These are phyloP conservation scores for Acephala macrosclerotiorum DNA, from an alignment of 2,329 filamentous ascomycete species.

Conservation along the genomic window DNA sequence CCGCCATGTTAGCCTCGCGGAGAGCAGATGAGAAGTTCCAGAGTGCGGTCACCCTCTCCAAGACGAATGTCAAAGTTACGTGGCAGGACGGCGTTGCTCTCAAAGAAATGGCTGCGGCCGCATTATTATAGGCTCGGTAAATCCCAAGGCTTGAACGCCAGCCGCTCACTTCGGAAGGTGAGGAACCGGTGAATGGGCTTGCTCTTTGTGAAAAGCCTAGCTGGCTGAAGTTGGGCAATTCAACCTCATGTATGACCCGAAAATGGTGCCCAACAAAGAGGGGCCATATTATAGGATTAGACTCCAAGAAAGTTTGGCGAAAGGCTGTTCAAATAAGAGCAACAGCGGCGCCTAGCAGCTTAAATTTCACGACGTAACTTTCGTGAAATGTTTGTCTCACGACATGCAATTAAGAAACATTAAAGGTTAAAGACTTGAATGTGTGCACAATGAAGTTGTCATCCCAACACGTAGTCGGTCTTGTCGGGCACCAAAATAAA, in stretches of 20 bases:
- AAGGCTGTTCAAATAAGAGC: no score
- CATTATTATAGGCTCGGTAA: neutral
- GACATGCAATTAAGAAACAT: neutral
- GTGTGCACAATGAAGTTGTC: neutral
- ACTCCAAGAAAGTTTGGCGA: no score
- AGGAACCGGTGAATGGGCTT: neutral
- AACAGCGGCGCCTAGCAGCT: no score
- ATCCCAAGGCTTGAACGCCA: neutral
- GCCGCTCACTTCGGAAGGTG: neutral
- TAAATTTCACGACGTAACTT: no score
- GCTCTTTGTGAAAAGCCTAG: neutral
- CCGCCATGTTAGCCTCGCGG: no score
- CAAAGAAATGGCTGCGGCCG: neutral
- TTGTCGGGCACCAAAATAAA: neutral
- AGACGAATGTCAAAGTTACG: no score
- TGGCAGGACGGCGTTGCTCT: neutral
- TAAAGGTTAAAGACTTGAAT: neutral
- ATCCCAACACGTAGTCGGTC: constrained; percentile 1
- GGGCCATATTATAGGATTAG: no score
- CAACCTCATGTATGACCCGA: neutral
- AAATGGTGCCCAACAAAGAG: no score
- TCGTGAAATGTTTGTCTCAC: no score
- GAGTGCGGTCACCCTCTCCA: no score
- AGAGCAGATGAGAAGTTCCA: no score
- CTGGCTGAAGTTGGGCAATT: neutral